These are phyloP conservation scores for Pseudoturritis turrita DNA, from an alignment of 345 rosid species.

Conservation along the genomic window DNA sequence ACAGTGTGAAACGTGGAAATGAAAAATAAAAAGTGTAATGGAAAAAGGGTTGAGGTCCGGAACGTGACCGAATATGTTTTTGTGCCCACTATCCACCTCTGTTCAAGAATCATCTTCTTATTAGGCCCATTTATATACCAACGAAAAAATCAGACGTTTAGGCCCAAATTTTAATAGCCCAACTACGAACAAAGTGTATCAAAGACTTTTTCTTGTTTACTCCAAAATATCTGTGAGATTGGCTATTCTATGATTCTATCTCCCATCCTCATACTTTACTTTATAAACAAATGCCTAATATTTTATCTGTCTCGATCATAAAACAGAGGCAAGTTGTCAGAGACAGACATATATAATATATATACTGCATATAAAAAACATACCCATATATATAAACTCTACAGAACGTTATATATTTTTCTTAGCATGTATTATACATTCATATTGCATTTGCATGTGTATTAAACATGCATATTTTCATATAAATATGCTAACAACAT, in stretches of 20 bases:
- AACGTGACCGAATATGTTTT: background rate
- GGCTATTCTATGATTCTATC: background rate
- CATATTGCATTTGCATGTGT: slow-evolving; percentile 8
- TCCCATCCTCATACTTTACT: too few species aligned
- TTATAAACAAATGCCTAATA: background rate
- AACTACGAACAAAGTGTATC: background rate
- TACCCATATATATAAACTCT: background rate
- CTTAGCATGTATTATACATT: slow-evolving; percentile 11
- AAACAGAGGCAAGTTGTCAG: background rate
- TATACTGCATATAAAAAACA: background rate
- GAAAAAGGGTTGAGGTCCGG: too few species aligned
- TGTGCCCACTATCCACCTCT: background rate
- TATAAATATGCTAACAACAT: background rate
- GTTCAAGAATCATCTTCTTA: background rate
- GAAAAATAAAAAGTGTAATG: too few species aligned
- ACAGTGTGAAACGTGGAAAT: too few species aligned
- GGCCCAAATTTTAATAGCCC: background rate
- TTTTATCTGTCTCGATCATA: background rate
- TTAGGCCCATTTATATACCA: background rate
- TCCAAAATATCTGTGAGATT: background rate
- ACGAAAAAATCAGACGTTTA: background rate
- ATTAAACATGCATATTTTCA: slow-evolving; percentile 10
- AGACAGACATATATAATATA: background rate
- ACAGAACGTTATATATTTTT: background rate
- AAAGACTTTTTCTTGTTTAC: background rate